phyloP scores from a whole-genome alignment of 163 green algal genomes.

The Volvox carteri region DNA sequence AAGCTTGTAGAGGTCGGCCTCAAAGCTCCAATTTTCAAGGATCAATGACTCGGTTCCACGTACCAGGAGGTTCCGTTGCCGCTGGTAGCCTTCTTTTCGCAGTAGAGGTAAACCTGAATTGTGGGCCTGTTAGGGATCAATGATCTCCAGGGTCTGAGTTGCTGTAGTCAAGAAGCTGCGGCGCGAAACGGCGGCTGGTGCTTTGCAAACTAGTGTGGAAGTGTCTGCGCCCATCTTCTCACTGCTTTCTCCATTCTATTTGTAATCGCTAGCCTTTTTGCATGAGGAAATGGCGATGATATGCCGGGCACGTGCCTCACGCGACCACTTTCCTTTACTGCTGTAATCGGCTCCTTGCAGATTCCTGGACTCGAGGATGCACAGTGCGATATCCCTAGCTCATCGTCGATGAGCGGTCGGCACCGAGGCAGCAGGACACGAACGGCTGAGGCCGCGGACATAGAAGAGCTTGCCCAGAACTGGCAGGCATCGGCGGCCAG shows the following conservation, averaged over 20 bases:
- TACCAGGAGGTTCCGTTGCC: background rate
- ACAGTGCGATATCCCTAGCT: background rate
- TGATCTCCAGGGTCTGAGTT: background rate
- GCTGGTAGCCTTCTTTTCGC: constrained; percentile 31
- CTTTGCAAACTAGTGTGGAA: no score
- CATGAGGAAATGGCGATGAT: background rate
- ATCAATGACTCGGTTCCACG: constrained; percentile 15
- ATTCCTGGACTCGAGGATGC: constrained; percentile 24
- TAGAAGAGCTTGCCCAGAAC: constrained; percentile 18
- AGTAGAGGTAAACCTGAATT: constrained; percentile 16
- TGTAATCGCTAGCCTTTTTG: background rate
- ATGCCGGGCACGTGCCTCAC: background rate
- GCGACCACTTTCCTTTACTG: background rate
- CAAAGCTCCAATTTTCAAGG: background rate
- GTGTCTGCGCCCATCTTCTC: no score
- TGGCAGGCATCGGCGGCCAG: constrained; percentile 22
- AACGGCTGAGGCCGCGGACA: background rate
- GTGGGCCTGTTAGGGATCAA: background rate
- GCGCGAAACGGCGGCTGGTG: background rate
- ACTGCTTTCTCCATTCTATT: background rate
- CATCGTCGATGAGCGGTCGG: background rate
- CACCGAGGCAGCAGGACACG: background rate
- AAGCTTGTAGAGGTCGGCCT: background rate
- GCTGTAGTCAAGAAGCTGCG: background rate
- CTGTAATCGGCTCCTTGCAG: background rate